phyloP scores from a whole-genome alignment of 1,139 yeast genomes.

The Yamadazyma diospyri region DNA sequence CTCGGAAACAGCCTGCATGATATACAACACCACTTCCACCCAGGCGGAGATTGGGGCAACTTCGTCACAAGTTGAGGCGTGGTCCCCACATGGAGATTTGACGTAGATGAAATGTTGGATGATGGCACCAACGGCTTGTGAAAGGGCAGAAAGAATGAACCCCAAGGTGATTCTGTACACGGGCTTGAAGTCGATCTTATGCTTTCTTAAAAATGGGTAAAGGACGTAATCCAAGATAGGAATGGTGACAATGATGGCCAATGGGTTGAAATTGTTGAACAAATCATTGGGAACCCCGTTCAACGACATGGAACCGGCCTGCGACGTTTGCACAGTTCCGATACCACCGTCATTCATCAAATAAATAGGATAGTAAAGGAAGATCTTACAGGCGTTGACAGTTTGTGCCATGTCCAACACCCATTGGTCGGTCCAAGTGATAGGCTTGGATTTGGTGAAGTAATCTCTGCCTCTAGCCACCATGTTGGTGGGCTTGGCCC shows the following conservation, averaged over 20 bases:
- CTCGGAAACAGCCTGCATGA: constrained; percentile 61
- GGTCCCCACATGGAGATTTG: constrained; percentile 39
- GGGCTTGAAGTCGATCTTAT: constrained; percentile 36
- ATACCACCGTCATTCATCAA: constrained; percentile 65
- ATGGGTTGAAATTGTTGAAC: constrained; percentile 64
- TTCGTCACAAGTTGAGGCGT: constrained; percentile 46
- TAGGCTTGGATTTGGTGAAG: constrained; percentile 27
- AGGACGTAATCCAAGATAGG: constrained; percentile 58
- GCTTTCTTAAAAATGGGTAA: constrained; percentile 58
- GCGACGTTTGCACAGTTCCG: constrained; percentile 59
- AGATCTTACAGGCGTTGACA: constrained; percentile 56
- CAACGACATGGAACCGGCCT: constrained; percentile 63
- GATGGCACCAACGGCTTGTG: constrained; percentile 41
- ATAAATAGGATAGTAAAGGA: constrained; percentile 60
- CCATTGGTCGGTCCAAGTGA: constrained; percentile 52
- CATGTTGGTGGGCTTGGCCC: constrained; percentile 52
- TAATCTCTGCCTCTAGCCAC: constrained; percentile 36
- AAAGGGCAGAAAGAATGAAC: constrained; percentile 30
- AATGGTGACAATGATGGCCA: constrained; percentile 60
- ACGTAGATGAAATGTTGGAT: constrained; percentile 33
- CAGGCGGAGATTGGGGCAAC: constrained; percentile 56
- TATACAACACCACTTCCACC: constrained; percentile 49
- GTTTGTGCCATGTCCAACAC: constrained; percentile 61
- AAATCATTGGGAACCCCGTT: constrained; percentile 72
- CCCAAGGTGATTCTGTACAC: constrained; percentile 36